A percentile compares a stretch with the other conserved stretches of the same genome.
Conservation (phyloP, 306 rosid genomes). For the Trifolium subterraneum region DNA sequence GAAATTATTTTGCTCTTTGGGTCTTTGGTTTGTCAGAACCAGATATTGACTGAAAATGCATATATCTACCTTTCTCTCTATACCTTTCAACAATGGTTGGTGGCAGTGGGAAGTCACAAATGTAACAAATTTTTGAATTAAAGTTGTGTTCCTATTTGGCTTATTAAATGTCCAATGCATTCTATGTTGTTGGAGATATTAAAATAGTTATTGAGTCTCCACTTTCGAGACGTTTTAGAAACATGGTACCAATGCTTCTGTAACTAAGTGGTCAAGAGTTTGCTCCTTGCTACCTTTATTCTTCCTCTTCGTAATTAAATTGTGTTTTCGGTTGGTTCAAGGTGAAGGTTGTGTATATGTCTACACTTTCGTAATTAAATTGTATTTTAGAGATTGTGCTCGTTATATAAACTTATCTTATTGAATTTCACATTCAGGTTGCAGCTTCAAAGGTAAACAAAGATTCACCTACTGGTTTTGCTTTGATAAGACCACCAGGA, state of each 20-base stretch:
- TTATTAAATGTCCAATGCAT: conserved; percentile 16
- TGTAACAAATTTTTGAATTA: conserved; percentile 7
- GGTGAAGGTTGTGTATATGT: background rate
- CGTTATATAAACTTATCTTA: conserved; percentile 23
- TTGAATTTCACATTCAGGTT: conserved; percentile 54
- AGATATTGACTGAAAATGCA: conserved; percentile 12
- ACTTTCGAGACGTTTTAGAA: conserved; percentile 26
- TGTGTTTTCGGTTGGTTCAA: conserved; percentile 25
- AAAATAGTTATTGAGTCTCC: background rate
- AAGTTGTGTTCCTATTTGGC: conserved; percentile 26
- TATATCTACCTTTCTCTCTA: background rate
- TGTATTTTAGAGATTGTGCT: conserved; percentile 20
- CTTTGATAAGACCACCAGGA: conserved; percentile 96
- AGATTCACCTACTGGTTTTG: conserved; percentile 84
- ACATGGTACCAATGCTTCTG: conserved; percentile 17
- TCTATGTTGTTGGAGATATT: conserved; percentile 5
- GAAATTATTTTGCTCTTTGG: conserved; percentile 19
- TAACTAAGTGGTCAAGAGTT: conserved; percentile 15
- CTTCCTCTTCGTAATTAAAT: conserved; percentile 8
- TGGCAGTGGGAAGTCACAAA: conserved; percentile 23
- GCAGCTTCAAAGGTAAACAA: conserved; percentile 63
- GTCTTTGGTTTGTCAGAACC: conserved; percentile 6
- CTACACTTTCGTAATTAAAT: background rate
- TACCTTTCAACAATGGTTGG: conserved; percentile 22
- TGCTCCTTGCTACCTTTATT: conserved; percentile 11